A percentile compares a stretch with the other conserved stretches of the same genome.
Evolutionary conservation across 2,329 filamentous ascomycete genomes (phyloP).

Genomic region (Whalleya microplaca): DNA sequence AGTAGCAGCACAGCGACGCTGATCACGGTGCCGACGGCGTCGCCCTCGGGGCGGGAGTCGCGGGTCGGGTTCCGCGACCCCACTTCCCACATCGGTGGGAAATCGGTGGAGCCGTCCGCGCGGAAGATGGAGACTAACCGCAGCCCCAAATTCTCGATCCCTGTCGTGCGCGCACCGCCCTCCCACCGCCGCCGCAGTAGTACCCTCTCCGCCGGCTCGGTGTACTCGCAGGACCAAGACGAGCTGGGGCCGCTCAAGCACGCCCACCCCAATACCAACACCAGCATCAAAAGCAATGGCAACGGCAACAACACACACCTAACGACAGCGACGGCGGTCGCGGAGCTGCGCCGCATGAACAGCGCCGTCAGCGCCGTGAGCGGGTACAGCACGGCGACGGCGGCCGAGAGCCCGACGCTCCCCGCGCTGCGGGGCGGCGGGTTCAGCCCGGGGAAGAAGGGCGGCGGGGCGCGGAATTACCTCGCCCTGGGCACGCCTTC

Average conservation of each 20-base stretch:
- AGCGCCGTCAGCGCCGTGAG: slow-evolving; percentile 53
- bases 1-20: slow-evolving; percentile 15
- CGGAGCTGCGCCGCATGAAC: slow-evolving; percentile 62
- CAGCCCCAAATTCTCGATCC: too few relatives aligned
- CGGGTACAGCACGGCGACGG: slow-evolving; percentile 46
- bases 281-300: neutral
- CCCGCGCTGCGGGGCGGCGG: slow-evolving; percentile 44
- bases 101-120: neutral
- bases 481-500: slow-evolving; percentile 45
- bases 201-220: slow-evolving; percentile 15
- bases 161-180: too few relatives aligned
- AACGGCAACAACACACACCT: slow-evolving; percentile 32
- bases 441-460: slow-evolving; percentile 41
- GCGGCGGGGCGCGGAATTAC: slow-evolving; percentile 50
- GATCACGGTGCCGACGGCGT: slow-evolving; percentile 1
- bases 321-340: slow-evolving; percentile 49
- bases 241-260: slow-evolving; percentile 13
- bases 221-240: slow-evolving; percentile 25
- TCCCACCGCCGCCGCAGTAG: slow-evolving; percentile 16
- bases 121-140: too few relatives aligned
- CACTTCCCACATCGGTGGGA: neutral
- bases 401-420: slow-evolving; percentile 43
- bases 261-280: neutral
- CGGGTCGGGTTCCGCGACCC: slow-evolving; percentile 14
- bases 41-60: slow-evolving; percentile 8